Percentiles rank a stretch among this genome's conserved stretches.
Conservation (phyloP, 2,329 filamentous ascomycete genomes). For the Pseudogymnoascus sp. region DNA sequence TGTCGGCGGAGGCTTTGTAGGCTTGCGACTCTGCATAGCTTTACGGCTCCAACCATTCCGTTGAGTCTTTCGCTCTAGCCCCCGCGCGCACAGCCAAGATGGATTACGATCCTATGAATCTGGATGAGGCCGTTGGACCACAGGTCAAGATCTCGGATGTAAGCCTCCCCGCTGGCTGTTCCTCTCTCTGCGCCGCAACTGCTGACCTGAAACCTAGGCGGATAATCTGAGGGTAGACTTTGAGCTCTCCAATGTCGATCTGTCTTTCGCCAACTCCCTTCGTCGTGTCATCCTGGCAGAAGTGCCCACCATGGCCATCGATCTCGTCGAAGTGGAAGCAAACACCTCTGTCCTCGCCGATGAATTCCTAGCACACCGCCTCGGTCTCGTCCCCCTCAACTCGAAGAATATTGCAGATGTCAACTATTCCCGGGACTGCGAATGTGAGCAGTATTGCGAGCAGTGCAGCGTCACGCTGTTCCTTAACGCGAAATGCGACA, state of each 20-base stretch:
- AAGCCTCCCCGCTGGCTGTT: slow-evolving; percentile 10
- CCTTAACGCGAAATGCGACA: slow-evolving; percentile 76
- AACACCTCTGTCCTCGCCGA: slow-evolving; percentile 96
- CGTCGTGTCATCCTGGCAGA: slow-evolving; percentile 88
- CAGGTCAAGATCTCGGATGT: slow-evolving; percentile 40
- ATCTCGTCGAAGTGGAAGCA: slow-evolving; percentile 82
- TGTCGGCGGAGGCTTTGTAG: not conserved
- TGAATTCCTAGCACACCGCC: slow-evolving; percentile 87
- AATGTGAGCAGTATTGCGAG: slow-evolving; percentile 92
- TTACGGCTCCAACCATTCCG: not conserved
- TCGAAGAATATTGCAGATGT: slow-evolving; percentile 76
- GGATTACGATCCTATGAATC: slow-evolving; percentile 39
- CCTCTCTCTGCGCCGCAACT: not conserved
- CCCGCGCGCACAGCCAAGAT: slow-evolving; percentile 27
- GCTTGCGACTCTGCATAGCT: not conserved
- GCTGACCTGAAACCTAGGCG: slow-evolving; percentile 45
- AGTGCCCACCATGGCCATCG: slow-evolving; percentile 89
- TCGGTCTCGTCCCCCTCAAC: slow-evolving; percentile 82
- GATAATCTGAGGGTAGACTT: slow-evolving; percentile 80
- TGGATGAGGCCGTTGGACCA: slow-evolving; percentile 38
- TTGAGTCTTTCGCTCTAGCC: not conserved
- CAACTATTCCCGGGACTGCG: slow-evolving; percentile 85
- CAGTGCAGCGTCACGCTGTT: slow-evolving; percentile 79
- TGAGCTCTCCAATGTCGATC: slow-evolving; percentile 79
- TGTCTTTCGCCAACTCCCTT: slow-evolving; percentile 86